Evolutionary conservation across 2,329 filamentous ascomycete species (phyloP).

Genomic region (Herpomyces periplanetae): DNA sequence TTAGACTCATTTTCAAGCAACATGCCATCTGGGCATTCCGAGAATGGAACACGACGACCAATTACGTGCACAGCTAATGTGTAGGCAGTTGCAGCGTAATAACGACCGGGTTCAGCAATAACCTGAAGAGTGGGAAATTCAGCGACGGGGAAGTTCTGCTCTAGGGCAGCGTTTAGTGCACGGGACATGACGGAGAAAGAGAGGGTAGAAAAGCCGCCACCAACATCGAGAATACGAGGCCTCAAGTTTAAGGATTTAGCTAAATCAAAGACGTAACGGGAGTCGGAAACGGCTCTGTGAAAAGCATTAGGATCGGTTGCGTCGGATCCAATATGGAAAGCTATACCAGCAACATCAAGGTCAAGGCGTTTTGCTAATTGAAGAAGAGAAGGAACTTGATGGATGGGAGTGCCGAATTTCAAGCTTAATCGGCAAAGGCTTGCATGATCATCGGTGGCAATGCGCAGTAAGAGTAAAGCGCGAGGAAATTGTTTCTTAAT

Average conservation of each 20-base stretch:
- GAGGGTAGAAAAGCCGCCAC: constrained; percentile 63
- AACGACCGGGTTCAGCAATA: constrained; percentile 83
- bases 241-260: constrained; percentile 32
- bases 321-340: constrained; percentile 88
- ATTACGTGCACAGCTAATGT: constrained; percentile 86
- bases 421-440: constrained; percentile 78
- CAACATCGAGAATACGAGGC: constrained; percentile 62
- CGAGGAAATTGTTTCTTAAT: constrained; percentile 63
- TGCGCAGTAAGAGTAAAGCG: constrained; percentile 69
- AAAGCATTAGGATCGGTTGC: constrained; percentile 77
- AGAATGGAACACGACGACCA: constrained; percentile 52
- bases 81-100: constrained; percentile 74
- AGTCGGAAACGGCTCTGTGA: constrained; percentile 58
- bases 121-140: constrained; percentile 36
- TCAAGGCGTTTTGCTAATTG: constrained; percentile 37
- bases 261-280: constrained; percentile 55
- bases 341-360: constrained; percentile 72
- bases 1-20: no score
- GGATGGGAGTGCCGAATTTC: constrained; percentile 79
- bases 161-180: constrained; percentile 36
- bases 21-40: no score
- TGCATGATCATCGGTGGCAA: constrained; percentile 76
- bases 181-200: constrained; percentile 66
- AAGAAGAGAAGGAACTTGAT: constrained; percentile 35
- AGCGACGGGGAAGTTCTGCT: constrained; percentile 67